These are phyloP conservation scores for Blastobotrys parvus DNA, from an alignment of 805 yeast genomes.

Conservation along the genomic window DNA sequence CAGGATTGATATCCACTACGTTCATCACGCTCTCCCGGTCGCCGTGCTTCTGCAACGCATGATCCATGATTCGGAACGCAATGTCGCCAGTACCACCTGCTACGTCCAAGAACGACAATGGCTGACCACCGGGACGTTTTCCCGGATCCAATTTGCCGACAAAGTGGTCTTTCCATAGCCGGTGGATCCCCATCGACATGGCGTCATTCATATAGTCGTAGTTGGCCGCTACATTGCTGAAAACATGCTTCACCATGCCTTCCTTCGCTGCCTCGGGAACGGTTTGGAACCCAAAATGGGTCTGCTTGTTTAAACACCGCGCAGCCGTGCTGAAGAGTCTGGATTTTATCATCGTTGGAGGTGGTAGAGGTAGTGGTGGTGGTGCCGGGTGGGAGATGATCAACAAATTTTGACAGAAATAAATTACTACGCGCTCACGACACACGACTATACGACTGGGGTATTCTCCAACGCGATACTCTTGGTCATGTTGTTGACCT, in stretches of 20 bases:
- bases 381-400: not conserved
- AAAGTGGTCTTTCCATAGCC: constrained; percentile 91
- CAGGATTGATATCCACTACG: constrained; percentile 89
- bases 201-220: constrained; percentile 98
- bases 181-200: constrained; percentile 91
- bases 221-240: constrained; percentile 87
- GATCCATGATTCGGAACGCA: constrained; percentile 89
- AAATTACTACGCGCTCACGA: not conserved
- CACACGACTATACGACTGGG: constrained; percentile 1
- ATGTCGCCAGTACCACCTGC: constrained; percentile 99
- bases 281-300: constrained; percentile 88
- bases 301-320: too few relatives aligned
- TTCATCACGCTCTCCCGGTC: constrained; percentile 78
- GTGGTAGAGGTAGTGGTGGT: not conserved
- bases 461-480: constrained; percentile 71
- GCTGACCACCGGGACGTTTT: constrained; percentile 76
- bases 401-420: too few relatives aligned
- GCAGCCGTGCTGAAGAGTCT: not conserved
- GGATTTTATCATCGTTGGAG: not conserved
- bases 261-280: constrained; percentile 78
- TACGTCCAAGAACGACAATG: constrained; percentile 84
- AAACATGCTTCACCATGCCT: constrained; percentile 62
- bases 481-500: constrained; percentile 81
- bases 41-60: constrained; percentile 70
- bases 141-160: constrained; percentile 89